Base-by-base conservation (phyloP, 306 rosid genomes). In the Prunus campanulata region DNA sequence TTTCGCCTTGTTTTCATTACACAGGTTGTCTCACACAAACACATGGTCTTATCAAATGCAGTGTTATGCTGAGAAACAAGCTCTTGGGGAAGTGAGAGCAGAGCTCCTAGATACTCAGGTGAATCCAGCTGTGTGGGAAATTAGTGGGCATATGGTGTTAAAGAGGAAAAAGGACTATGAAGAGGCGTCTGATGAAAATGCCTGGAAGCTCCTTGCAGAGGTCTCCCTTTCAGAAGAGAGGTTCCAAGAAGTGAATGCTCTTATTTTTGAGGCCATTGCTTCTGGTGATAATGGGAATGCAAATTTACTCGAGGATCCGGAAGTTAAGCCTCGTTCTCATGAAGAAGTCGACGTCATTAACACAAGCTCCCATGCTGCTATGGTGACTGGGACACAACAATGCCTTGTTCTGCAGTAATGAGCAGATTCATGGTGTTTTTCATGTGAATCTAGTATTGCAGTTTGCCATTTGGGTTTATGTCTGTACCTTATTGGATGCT, bases 71-170 rank as follows among this genome's bases (percentile, higher is more conserved):
- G 98, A 93, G 89, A 93, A 93, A 81, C 98, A 93, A 87, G 97
- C 98, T 47, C 97, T 93, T 6, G 98, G 96, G 75, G 97, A 93
- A 85, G 98, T 93, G 84, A 81, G 85, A 39, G 85, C 91, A 25
- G 98, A 93, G 86, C 85, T 93, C 54, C 91, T 93, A 60, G 98
- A 93, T 83, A 93, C 98, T 20, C 98, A 93, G 88, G 98, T 93
- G 81, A 93, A 93, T 72, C 98, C 98, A n/a, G 98, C 98, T 3
- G 98, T 91, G 75, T 93, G 98, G 98, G 98, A 93, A 77, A 91
- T 91, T 24, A 93, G 98, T 29, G 98, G 98, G 32, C 98, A 93
- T 86, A 93, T 93, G 96, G 98, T 93, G 74, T 71, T 93, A 64
- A 93, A 93, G 90, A 88, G 98, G 89, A 91, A 83, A 86, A 81